Evolutionary conservation across 768 basidiomycete species (phyloP).

Genomic region (Collybia mongolica): DNA sequence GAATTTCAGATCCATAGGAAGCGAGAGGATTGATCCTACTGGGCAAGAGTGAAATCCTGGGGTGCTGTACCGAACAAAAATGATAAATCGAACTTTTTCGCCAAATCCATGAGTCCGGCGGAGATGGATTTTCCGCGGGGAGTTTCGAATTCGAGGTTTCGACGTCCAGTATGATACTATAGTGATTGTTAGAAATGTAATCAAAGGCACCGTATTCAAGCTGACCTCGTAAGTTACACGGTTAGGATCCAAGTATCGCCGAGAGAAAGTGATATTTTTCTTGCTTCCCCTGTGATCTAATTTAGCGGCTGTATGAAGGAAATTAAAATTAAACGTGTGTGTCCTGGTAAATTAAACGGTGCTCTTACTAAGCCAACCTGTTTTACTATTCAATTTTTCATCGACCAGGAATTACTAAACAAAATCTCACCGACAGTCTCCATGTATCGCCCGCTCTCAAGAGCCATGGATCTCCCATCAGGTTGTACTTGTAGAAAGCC

Average conservation of each 20-base stretch:
- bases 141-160: conserved; percentile 64
- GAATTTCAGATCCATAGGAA: conserved; percentile 7
- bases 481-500: conserved; percentile 43
- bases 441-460: conserved; percentile 89
- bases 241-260: conserved; percentile 81
- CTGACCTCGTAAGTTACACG: conserved; percentile 71
- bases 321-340: background rate
- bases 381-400: background rate
- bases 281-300: conserved; percentile 20
- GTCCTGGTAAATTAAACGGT: background rate
- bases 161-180: conserved; percentile 64
- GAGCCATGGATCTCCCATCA: conserved; percentile 73
- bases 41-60: conserved; percentile 66
- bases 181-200: background rate
- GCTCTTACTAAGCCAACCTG: conserved; percentile 64
- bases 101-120: conserved; percentile 49
- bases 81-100: conserved; percentile 58
- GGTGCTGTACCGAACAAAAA: conserved; percentile 72
- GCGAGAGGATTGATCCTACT: conserved; percentile 35
- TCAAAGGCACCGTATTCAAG: background rate
- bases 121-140: conserved; percentile 50
- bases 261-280: conserved; percentile 56
- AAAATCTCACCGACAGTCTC: conserved; percentile 74
- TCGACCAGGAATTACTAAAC: background rate
- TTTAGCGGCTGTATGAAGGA: conserved; percentile 39